These are phyloP conservation scores for Multifurca ochricompacta DNA, from an alignment of 768 basidiomycete species.

Conservation along the genomic window DNA sequence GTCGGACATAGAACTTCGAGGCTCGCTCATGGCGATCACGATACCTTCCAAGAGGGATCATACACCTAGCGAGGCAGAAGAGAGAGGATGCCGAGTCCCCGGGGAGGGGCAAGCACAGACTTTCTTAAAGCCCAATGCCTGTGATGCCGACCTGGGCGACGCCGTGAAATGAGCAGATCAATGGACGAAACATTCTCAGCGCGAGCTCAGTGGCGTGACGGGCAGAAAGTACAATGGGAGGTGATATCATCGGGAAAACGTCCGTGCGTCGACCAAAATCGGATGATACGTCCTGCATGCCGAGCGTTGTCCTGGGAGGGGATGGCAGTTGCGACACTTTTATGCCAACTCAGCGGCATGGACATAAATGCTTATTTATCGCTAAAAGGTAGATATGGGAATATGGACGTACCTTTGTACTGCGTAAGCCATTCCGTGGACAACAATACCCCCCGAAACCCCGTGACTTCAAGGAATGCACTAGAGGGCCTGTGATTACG, in stretches of 20 bases:
- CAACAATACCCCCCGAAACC: background rate
- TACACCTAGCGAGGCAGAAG: background rate
- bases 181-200: background rate
- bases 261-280: background rate
- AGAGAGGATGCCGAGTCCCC: background rate
- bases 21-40: background rate
- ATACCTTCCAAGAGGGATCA: background rate
- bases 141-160: background rate
- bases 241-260: background rate
- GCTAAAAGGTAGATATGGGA: background rate
- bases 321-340: background rate
- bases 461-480: background rate
- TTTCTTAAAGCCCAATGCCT: background rate
- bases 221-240: background rate
- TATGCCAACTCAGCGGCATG: background rate
- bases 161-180: background rate
- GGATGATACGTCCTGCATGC: background rate
- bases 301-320: background rate
- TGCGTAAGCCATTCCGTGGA: background rate
- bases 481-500: background rate
- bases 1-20: slow-evolving; percentile 3
- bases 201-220: background rate
- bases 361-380: background rate
- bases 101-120: background rate
- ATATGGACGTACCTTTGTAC: background rate